Evolutionary conservation across 805 yeast species (phyloP).

Genomic region (Metschnikowia reukaufii): DNA sequence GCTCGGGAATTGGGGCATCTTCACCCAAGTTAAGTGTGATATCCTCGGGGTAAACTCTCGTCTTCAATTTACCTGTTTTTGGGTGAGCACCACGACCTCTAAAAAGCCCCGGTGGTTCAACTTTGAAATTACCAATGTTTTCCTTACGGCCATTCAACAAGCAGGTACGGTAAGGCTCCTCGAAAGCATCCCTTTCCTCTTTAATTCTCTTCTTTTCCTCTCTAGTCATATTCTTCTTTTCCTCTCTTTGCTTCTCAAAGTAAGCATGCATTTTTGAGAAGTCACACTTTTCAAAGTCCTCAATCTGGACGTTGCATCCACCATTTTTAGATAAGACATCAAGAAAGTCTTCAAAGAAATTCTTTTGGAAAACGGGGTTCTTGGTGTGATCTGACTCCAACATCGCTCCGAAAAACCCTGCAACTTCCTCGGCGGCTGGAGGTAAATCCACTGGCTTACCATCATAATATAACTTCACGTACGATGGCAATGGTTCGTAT

Average conservation of each 20-base stretch:
- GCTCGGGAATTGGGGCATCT: conserved; percentile 69
- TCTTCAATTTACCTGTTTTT: conserved; percentile 86
- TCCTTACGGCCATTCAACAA: conserved; percentile 83
- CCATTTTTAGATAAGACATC: conserved; percentile 68
- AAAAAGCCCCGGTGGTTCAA: conserved; percentile 95
- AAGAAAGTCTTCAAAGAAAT: conserved; percentile 79
- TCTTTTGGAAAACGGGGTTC: conserved; percentile 81
- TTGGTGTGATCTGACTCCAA: conserved; percentile 84
- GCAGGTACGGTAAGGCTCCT: conserved; percentile 82
- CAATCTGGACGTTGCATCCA: conserved; percentile 51
- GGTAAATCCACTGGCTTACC: conserved; percentile 77
- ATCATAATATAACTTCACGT: conserved; percentile 73
- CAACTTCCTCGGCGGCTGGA: conserved; percentile 88
- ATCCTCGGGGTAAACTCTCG: conserved; percentile 86
- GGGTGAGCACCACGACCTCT: conserved; percentile 98
- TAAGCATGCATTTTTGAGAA: conserved; percentile 71
- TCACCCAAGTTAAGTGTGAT: conserved; percentile 79
- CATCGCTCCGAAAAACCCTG: conserved; percentile 91
- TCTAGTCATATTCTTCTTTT: conserved; percentile 63
- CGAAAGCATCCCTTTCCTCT: conserved; percentile 68
- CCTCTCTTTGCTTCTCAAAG: conserved; percentile 68
- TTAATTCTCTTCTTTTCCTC: conserved; percentile 77
- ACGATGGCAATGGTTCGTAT: conserved; percentile 79
- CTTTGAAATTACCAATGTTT: conserved; percentile 88
- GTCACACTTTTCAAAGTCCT: conserved; percentile 68